These are phyloP conservation scores for Plenodomus lindquistii DNA, from an alignment of 2,329 filamentous ascomycete genomes.

Conservation along the genomic window DNA sequence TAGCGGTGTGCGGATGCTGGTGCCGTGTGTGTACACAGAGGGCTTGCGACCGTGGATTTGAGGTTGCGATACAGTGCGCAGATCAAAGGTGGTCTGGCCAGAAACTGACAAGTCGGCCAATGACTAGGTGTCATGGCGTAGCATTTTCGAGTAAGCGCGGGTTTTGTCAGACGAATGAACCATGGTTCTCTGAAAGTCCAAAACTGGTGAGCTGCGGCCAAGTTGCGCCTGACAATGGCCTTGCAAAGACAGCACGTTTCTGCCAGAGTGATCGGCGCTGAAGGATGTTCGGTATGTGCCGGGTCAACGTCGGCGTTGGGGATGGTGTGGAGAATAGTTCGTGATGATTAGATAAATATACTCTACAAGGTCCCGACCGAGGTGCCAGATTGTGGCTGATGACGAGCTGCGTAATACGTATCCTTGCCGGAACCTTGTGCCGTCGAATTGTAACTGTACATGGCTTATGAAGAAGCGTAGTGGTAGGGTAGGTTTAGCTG, in stretches of 20 bases:
- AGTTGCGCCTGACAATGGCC: neutral
- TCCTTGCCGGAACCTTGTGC: neutral
- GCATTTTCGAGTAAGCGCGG: too few relatives aligned
- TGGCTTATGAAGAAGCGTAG: neutral
- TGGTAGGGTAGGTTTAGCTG: neutral
- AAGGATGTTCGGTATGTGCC: neutral
- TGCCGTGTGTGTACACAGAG: too few relatives aligned
- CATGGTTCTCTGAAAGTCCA: neutral
- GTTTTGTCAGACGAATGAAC: neutral
- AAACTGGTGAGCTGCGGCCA: neutral
- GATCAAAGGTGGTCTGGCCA: neutral
- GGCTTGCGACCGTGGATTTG: neutral
- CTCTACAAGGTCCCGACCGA: neutral
- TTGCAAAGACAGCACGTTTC: neutral
- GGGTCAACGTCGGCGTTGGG: neutral
- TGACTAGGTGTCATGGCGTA: neutral
- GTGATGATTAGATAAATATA: neutral
- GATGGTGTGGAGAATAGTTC: neutral
- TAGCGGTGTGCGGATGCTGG: neutral
- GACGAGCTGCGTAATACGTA: neutral
- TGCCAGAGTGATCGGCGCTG: neutral
- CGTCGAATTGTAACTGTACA: too few relatives aligned
- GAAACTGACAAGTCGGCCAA: neutral
- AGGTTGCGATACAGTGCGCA: neutral
- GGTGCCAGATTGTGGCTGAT: neutral